Base-by-base conservation (phyloP, 2,329 filamentous ascomycete genomes). In the Penicillium sclerotiorum region DNA sequence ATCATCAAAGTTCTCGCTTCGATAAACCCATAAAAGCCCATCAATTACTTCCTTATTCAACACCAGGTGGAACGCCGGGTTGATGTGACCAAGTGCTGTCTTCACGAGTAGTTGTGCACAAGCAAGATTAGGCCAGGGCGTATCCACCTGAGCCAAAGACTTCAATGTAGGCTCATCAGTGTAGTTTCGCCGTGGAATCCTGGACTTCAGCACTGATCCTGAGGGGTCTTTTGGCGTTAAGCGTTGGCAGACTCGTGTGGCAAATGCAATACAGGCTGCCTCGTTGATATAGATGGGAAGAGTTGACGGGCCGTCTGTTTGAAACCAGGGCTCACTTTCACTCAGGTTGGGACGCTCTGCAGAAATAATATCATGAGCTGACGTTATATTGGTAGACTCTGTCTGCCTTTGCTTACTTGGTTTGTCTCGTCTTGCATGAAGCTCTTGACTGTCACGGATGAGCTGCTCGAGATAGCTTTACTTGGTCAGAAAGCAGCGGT, bases 251-350 rank as follows among this genome's bases (percentile, higher is more conserved):
- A 70, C 48, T 6, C 64, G 62, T 2, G 59, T 66, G 9, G 67
- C 67, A 51, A 70, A 69, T 7, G 66, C 65, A n/a, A 61, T 64
- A 42, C 64, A 69, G 11, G 65, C 63, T 42, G 67, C 65, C 46
- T 68, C 68, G 8, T 63, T 61, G 39, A 68, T 62, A 38, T 66
- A 61, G 17, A 59, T 58, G n/a, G 55, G 56, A 18, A 52, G 52
- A 44, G 49, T 52, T 23, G 50, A 57, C 7, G 47, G 33, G 17
- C 56, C 55, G 6, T 56, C 46, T 9, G 47, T 48, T 18, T 58
- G 50, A 20, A 59, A 63, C 62, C 55, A 65, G 35, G 53, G 52
- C n/a, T 47, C 46, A 1, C 30, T 12, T 9, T 41, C 39, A 4
- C 8, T 17, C 27, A 37, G 15, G 13, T 38, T 18, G 13, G 37